Evolutionary conservation across 176 grass and related monocot genomes (phyloP), one percentile per base, ranked within the genome.

Genomic region (Carex kokanica): DNA sequence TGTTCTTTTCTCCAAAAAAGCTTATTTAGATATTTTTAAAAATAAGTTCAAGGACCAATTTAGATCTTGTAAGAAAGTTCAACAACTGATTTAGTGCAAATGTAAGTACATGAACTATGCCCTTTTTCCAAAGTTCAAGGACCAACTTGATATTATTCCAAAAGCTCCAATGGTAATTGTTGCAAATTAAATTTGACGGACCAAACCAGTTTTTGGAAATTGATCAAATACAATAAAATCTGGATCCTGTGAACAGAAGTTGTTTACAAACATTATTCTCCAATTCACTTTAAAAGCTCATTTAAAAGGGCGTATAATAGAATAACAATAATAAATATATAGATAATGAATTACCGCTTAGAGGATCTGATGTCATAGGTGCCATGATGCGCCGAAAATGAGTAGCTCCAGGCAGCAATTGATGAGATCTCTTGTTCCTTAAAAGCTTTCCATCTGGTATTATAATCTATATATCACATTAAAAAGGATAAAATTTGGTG

Each of bases 341-440:
- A 51, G 16, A 84, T 54, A 34, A 31, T 55, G 12, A 80, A 18
- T 60, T 91, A 95, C 96, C 96, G 25, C 52, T 85, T 80, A 98
- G 96, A 90, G 96, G 89, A 88, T 98, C 96, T 66, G 88, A 93
- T 77, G 91, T 90, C 36, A 64, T 45, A 77, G 96, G 84, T 72
- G 78, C 83, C 70, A 90, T 87, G 84, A 98, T 98, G 38, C 89
- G 96, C 73, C 71, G 91, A 74, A 98, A 98, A 79, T 90, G 88
- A 47, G 93, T 92, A 57, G 77, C 87, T 66, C 91, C 91, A 58
- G 80, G 67, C 58, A 98, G 80, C 79, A 83, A 68, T 82, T 90
- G 86, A 47, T 90, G 89, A 64, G 86, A 27, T 65, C 38, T 85
- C 14, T 89, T 88, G 36, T 84, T 90, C 81, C 86, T 91, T 60